These are phyloP conservation scores for Boletus bicolor DNA, from an alignment of 768 basidiomycete species.

Conservation along the genomic window DNA sequence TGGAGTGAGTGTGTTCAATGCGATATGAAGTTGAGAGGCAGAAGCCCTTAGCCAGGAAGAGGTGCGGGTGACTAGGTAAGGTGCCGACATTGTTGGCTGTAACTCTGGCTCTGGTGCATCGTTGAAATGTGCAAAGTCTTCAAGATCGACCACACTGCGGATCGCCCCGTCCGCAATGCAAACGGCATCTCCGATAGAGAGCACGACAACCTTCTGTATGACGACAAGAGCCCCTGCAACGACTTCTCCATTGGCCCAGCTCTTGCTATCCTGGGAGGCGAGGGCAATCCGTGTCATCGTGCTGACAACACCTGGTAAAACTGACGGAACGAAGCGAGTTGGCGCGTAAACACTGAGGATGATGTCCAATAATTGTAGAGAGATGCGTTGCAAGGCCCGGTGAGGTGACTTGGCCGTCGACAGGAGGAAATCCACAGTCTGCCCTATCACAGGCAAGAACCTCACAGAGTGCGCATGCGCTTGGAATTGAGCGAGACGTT, in stretches of 20 bases:
- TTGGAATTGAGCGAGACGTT: slow-evolving; percentile 40
- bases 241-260: slow-evolving; percentile 71
- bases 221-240: slow-evolving; percentile 57
- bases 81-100: slow-evolving; percentile 29
- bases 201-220: slow-evolving; percentile 52
- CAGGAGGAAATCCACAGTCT: slow-evolving; percentile 76
- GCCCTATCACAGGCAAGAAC: slow-evolving; percentile 78
- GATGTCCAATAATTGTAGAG: slow-evolving; percentile 54
- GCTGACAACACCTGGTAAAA: slow-evolving; percentile 85
- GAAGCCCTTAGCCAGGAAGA: slow-evolving; percentile 79
- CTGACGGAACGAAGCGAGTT: slow-evolving; percentile 54
- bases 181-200: slow-evolving; percentile 63
- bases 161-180: slow-evolving; percentile 63
- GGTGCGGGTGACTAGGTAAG: slow-evolving; percentile 56
- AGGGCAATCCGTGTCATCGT: slow-evolving; percentile 69
- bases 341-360: slow-evolving; percentile 50
- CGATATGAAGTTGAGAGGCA: slow-evolving; percentile 77
- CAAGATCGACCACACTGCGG: slow-evolving; percentile 52
- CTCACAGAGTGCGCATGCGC: slow-evolving; percentile 39
- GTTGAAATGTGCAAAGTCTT: slow-evolving; percentile 51
- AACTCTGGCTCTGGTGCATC: slow-evolving; percentile 10
- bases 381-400: slow-evolving; percentile 57
- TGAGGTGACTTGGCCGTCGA: slow-evolving; percentile 52
- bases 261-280: slow-evolving; percentile 49
- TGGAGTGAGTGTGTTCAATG: slow-evolving; percentile 71